A percentile compares a stretch with the other conserved stretches of the same genome.
Evolutionary conservation across 148 eudicot species (phyloP).

Genomic region (Limonium bicolor): DNA sequence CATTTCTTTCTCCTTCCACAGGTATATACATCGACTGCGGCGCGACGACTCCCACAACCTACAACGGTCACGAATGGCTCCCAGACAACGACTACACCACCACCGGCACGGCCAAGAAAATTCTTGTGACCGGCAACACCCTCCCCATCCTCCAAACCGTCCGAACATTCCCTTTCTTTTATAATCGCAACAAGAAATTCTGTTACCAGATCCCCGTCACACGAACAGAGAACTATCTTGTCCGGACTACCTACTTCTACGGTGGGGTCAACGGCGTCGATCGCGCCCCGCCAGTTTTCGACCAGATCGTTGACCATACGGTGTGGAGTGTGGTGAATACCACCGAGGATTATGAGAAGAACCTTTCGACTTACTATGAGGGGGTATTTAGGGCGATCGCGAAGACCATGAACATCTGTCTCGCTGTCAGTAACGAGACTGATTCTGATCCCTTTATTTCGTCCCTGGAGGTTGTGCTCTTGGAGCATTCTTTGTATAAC

Average conservation of each 20-base stretch:
- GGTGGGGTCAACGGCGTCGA: slow-evolving; percentile 56
- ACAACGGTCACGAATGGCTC: slow-evolving; percentile 37
- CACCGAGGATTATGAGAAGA: slow-evolving; percentile 43
- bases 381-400: slow-evolving; percentile 59
- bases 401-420: slow-evolving; percentile 56
- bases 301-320: slow-evolving; percentile 81
- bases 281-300: slow-evolving; percentile 61
- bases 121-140: slow-evolving; percentile 16
- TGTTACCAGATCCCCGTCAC: slow-evolving; percentile 54
- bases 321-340: slow-evolving; percentile 79
- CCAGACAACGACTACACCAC: slow-evolving; percentile 35
- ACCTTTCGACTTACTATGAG: slow-evolving; percentile 53
- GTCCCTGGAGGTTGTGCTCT: slow-evolving; percentile 55
- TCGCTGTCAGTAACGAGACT: slow-evolving; percentile 62
- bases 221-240: slow-evolving; percentile 36
- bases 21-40: slow-evolving; percentile 67
- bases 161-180: slow-evolving; percentile 42
- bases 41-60: slow-evolving; percentile 12
- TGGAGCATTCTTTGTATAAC: slow-evolving; percentile 62
- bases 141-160: slow-evolving; percentile 37
- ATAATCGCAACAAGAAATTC: slow-evolving; percentile 43
- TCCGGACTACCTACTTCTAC: slow-evolving; percentile 72
- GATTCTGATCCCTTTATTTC: slow-evolving; percentile 90
- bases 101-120: slow-evolving; percentile 28
- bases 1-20: slow-evolving; percentile 1